Conservation (phyloP, 2,329 filamentous ascomycete genomes). For the Ceratocystis papillata region DNA sequence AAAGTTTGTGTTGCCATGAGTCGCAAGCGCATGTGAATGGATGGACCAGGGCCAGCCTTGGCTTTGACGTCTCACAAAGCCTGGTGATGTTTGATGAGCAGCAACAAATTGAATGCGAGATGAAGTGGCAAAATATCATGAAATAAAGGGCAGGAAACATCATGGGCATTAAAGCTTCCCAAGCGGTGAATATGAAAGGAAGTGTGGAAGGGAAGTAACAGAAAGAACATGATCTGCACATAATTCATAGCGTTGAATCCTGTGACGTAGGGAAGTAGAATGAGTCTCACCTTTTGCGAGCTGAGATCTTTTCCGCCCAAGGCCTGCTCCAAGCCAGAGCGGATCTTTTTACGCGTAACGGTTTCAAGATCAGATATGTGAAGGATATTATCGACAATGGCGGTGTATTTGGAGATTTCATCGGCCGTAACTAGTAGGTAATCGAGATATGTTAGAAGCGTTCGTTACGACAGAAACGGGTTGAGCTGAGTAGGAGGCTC, state of each 20-base stretch:
- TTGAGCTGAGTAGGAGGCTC: neutral
- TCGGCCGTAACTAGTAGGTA: slow-evolving; percentile 37
- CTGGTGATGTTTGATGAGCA: neutral
- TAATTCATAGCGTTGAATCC: neutral
- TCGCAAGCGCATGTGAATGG: neutral
- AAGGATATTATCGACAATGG: slow-evolving; percentile 51
- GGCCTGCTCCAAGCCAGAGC: slow-evolving; percentile 44
- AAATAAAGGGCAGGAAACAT: neutral
- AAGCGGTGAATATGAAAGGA: neutral
- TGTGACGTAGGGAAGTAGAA: slow-evolving; percentile 11
- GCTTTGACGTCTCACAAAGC: neutral
- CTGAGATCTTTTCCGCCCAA: slow-evolving; percentile 48
- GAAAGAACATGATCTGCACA: neutral
- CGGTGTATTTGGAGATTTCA: slow-evolving; percentile 44
- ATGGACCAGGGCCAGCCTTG: neutral
- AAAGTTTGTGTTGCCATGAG: neutral
- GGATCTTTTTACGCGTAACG: slow-evolving; percentile 53
- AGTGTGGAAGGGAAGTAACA: neutral
- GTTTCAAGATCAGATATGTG: slow-evolving; percentile 48
- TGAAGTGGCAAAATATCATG: neutral
- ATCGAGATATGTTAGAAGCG: neutral
- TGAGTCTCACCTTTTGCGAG: slow-evolving; percentile 43
- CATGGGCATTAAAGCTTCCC: neutral
- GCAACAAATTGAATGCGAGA: neutral
- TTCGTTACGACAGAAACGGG: neutral